Conservation (phyloP, 1,139 yeast species). For the Hyphopichia buzzinii region DNA sequence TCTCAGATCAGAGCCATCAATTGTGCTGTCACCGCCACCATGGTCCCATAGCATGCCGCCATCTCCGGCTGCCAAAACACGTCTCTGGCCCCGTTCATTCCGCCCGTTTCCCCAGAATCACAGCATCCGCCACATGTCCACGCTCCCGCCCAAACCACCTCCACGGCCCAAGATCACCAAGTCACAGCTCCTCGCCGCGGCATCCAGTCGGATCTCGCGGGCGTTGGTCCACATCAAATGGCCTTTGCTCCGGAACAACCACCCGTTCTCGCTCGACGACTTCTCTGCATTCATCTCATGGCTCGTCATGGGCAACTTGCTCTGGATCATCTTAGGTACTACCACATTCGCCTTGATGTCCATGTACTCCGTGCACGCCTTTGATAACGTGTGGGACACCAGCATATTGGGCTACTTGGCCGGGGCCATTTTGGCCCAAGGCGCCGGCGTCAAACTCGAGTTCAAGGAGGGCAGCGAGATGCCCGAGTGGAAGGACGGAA, state of each 20-base stretch:
- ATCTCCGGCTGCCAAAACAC: too few relatives aligned
- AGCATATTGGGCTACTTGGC: slow-evolving; percentile 35
- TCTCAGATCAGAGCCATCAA: too few relatives aligned
- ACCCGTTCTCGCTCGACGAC: slow-evolving; percentile 54
- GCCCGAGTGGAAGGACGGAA: slow-evolving; percentile 58
- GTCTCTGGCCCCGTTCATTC: too few relatives aligned
- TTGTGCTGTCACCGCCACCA: too few relatives aligned
- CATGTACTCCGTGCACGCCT: slow-evolving; percentile 46
- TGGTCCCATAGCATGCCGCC: too few relatives aligned
- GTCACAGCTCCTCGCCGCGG: slow-evolving; percentile 41
- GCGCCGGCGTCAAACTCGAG: slow-evolving; percentile 36
- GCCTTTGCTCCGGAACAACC: slow-evolving; percentile 51
- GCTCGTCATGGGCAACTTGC: slow-evolving; percentile 51
- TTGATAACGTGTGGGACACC: slow-evolving; percentile 28
- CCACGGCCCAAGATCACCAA: too few relatives aligned
- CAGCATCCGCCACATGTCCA: too few relatives aligned
- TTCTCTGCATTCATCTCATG: slow-evolving; percentile 58
- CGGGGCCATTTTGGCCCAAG: slow-evolving; percentile 37
- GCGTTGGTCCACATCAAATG: slow-evolving; percentile 54
- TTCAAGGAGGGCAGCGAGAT: slow-evolving; percentile 36
- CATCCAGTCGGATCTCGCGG: slow-evolving; percentile 42
- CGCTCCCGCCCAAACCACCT: too few relatives aligned
- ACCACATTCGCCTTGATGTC: slow-evolving; percentile 60
- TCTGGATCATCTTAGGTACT: slow-evolving; percentile 64
- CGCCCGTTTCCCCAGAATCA: too few relatives aligned